A percentile compares a stretch with the other conserved stretches of the same genome.
Conservation (phyloP, 306 rosid species). For the Malus asiatica region DNA sequence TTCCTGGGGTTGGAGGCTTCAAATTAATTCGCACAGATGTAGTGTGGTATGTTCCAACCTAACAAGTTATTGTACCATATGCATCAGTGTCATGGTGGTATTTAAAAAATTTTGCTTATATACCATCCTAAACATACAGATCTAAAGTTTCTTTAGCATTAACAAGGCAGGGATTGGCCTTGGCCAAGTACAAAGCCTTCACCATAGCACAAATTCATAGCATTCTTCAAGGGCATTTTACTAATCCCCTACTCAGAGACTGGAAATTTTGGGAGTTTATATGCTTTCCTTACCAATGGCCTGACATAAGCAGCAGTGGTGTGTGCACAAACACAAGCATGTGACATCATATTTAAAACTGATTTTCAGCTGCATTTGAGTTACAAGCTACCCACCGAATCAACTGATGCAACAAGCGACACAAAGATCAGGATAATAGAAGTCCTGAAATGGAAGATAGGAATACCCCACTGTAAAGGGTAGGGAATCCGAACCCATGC, state of each 20-base stretch:
- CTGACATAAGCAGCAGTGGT: neutral
- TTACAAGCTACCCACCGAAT: slow-evolving; percentile 53
- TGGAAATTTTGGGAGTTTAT: neutral
- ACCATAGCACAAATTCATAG: neutral
- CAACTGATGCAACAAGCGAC: slow-evolving; percentile 78
- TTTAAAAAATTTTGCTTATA: neutral
- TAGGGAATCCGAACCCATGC: slow-evolving; percentile 78
- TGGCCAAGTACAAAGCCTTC: neutral
- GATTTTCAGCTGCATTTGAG: slow-evolving; percentile 3
- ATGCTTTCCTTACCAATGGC: neutral
- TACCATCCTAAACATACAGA: neutral
- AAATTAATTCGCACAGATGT: slow-evolving; percentile 45
- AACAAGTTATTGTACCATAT: slow-evolving; percentile 11
- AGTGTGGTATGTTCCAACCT: slow-evolving; percentile 82
- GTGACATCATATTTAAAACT: neutral
- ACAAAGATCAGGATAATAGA: slow-evolving; percentile 70
- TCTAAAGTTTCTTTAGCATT: neutral
- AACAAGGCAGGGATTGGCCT: neutral
- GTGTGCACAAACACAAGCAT: neutral
- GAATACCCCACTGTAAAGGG: slow-evolving; percentile 90
- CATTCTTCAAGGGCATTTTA: neutral
- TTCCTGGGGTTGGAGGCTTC: slow-evolving; percentile 69
- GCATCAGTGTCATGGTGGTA: slow-evolving; percentile 2
- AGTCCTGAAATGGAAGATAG: slow-evolving; percentile 73
- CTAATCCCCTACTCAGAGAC: neutral